A percentile compares a stretch with the other conserved stretches of the same genome.
These are phyloP conservation scores for Phyllosticta citribraziliensis DNA, from an alignment of 2,329 filamentous ascomycete species.

Conservation along the genomic window DNA sequence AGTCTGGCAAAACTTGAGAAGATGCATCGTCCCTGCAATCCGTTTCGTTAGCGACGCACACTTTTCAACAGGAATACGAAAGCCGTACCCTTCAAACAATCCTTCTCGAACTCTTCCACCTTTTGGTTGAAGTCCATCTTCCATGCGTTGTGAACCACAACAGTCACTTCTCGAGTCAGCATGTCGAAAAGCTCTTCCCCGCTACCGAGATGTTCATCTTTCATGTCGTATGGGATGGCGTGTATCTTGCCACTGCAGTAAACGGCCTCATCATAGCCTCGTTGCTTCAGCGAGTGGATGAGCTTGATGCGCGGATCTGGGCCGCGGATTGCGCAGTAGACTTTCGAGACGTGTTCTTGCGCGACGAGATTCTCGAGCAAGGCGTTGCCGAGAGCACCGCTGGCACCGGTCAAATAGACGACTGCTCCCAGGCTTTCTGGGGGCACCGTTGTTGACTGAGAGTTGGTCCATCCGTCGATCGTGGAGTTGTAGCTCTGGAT, in stretches of 20 bases:
- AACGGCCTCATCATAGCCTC: constrained; percentile 10
- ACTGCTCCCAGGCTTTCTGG: background rate
- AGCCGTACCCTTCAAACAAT: constrained; percentile 17
- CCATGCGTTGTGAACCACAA: constrained; percentile 22
- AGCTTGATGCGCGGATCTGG: constrained; percentile 15
- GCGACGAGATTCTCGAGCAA: constrained; percentile 9
- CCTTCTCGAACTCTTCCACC: constrained; percentile 20
- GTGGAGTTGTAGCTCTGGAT: background rate
- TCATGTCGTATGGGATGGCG: constrained; percentile 2
- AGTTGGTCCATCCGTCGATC: background rate
- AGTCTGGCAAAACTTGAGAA: constrained; percentile 19
- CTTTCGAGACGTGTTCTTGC: background rate
- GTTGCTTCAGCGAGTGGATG: constrained; percentile 14
- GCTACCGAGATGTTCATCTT: background rate
- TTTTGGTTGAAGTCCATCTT: constrained; percentile 23
- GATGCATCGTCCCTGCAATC: constrained; percentile 18
- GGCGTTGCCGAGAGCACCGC: constrained; percentile 9
- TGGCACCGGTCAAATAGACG: constrained; percentile 11
- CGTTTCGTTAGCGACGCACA: background rate
- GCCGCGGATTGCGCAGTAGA: constrained; percentile 10
- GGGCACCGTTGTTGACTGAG: background rate
- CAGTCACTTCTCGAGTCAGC: constrained; percentile 16
- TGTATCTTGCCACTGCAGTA: constrained; percentile 13
- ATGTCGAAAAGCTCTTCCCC: constrained; percentile 9
- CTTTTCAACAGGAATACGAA: background rate